Evolutionary conservation across 2,329 filamentous ascomycete species (phyloP).

Genomic region (Magnaporthales sp.): DNA sequence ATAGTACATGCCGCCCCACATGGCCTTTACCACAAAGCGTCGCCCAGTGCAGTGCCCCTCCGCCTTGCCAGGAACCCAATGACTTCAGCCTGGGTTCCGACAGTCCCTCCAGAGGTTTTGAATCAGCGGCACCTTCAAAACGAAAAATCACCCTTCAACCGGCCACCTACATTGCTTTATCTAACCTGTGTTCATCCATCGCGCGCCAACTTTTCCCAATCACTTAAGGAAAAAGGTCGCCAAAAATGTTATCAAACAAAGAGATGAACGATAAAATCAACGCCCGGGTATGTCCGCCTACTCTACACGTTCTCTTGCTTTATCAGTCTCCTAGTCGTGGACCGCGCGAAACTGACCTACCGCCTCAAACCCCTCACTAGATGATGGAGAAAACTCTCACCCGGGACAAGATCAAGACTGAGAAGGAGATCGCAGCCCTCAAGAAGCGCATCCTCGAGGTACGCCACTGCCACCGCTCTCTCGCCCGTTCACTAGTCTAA

Average conservation of each 20-base stretch:
- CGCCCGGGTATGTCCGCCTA: not conserved
- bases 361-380: not conserved
- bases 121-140: not conserved
- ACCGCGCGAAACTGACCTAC: not conserved
- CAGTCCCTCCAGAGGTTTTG: not conserved
- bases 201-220: not conserved
- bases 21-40: not conserved
- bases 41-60: not conserved
- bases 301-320: not conserved
- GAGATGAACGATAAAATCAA: conserved; percentile 1
- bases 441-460: not conserved
- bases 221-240: not conserved
- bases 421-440: not conserved
- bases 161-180: not conserved
- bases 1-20: not conserved
- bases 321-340: not conserved
- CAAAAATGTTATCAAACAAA: not conserved
- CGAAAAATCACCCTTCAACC: not conserved
- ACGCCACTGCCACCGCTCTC: not conserved
- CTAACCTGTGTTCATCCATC: not conserved
- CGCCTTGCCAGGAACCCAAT: no score
- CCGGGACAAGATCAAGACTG: not conserved
- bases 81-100: not conserved
- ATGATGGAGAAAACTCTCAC: not conserved
- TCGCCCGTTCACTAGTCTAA: not conserved